Base-by-base conservation (phyloP, 306 rosid genomes). In the Albizia julibrissin region DNA sequence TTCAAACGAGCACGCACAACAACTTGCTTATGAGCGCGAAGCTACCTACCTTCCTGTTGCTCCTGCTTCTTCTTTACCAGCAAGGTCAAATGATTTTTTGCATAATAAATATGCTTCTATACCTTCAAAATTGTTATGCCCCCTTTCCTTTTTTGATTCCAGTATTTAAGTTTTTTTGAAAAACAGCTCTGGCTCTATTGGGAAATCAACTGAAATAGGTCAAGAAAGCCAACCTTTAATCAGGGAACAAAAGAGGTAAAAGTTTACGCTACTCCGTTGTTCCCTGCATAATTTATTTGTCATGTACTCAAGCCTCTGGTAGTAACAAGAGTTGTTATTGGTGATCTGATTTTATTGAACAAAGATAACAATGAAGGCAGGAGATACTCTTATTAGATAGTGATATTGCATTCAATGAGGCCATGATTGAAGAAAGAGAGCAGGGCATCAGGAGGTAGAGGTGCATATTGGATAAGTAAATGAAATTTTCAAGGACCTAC, bases 351-450 rank as follows among this genome's bases (percentile, higher is more conserved):
- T 84, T 46, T 58, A 47, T 84, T 85, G 49, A 84, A 75, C 84
- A 47, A 26, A 62, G 44, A 81, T 68, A 77, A 74, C 72, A 84
- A 27, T 84, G 78, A 89, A 93, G 97, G 91, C 92, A 91, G 84
- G 95, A 88, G 85, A 78, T 91, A 76, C 78, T 73, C 67, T 74
- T 88, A 22, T 86, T 88, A 75, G 95, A 88, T 75, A 93, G 88
- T 79, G 95, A 89, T 80, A 82, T 91, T 39, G 86, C 92, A 39
- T 93, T 93, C 90, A 93, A 93, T 69, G 97, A 93, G 58, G 93
- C 97, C 69, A 88, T 93, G 77, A 91, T 93, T 88, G 97, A 91
- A 19, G 97, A 93, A 87, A 91, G 97, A 84, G 97, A 93, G 21
- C 94, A 89, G 68, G 94, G 95, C 72, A 88, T 93, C 79, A 80